A percentile compares a stretch with the other conserved stretches of the same genome.
Conservation (phyloP, 176 grass and related monocot species). For the Carex myosuroides region DNA sequence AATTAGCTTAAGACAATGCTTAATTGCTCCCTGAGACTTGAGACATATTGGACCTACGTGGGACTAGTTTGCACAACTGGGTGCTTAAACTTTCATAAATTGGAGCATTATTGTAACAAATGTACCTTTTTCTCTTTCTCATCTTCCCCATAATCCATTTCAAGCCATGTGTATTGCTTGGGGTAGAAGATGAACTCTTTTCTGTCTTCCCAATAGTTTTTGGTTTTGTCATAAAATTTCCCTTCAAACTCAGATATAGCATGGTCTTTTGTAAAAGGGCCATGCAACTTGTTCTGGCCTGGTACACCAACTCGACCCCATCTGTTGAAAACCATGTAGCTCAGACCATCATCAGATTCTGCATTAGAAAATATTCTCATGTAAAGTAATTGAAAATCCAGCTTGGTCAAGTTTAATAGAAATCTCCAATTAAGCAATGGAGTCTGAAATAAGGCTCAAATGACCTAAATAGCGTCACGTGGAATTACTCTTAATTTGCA, state of each 20-base stretch:
- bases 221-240: slow-evolving; percentile 76
- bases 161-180: slow-evolving; percentile 73
- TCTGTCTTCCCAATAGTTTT: slow-evolving; percentile 57
- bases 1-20: background rate
- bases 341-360: slow-evolving; percentile 77
- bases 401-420: background rate
- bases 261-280: slow-evolving; percentile 48
- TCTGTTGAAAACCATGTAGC: slow-evolving; percentile 86
- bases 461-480: background rate
- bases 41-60: background rate
- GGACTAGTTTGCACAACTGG: background rate
- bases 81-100: background rate
- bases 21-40: background rate
- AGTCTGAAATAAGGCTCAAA: background rate
- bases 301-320: slow-evolving; percentile 88
- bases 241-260: slow-evolving; percentile 59
- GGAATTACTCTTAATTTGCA: background rate
- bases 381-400: background rate
- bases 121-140: slow-evolving; percentile 59
- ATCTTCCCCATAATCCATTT: slow-evolving; percentile 81
- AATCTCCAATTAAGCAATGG: background rate
- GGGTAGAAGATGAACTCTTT: slow-evolving; percentile 49
- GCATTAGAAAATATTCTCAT: slow-evolving; percentile 22
- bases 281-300: slow-evolving; percentile 71
- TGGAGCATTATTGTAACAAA: background rate